Percentiles rank a stretch among this genome's conserved stretches.
These are phyloP conservation scores for Fusarium hostae DNA, from an alignment of 2,329 filamentous ascomycete species.

Conservation along the genomic window DNA sequence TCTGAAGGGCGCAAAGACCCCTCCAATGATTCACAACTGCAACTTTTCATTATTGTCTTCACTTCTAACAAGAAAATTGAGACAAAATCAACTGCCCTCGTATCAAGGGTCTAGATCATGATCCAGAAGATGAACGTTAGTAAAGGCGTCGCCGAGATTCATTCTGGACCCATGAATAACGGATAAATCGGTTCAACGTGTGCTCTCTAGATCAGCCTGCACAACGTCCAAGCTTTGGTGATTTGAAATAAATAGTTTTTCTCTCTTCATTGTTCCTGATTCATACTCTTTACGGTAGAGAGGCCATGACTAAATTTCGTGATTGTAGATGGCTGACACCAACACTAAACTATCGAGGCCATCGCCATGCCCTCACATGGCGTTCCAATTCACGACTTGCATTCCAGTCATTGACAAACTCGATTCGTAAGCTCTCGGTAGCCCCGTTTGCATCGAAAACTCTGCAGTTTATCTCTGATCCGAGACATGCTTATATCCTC, in stretches of 20 bases:
- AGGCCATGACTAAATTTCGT: background rate
- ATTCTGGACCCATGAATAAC: slow-evolving; percentile 17
- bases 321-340: background rate
- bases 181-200: slow-evolving; percentile 3
- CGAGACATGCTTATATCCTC: slow-evolving; percentile 14
- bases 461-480: slow-evolving; percentile 9
- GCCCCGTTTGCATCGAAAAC: slow-evolving; percentile 14
- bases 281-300: background rate
- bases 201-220: background rate
- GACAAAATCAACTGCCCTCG: background rate
- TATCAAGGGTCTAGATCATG: slow-evolving; percentile 13
- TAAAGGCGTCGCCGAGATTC: slow-evolving; percentile 18
- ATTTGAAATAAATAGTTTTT: slow-evolving; percentile 29
- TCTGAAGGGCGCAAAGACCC: slow-evolving; percentile 7
- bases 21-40: slow-evolving; percentile 7
- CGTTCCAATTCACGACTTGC: slow-evolving; percentile 7
- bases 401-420: slow-evolving; percentile 25
- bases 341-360: slow-evolving; percentile 23
- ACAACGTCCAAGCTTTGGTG: slow-evolving; percentile 4
- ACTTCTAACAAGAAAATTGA: background rate
- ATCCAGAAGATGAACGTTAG: slow-evolving; percentile 7
- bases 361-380: slow-evolving; percentile 17
- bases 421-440: background rate
- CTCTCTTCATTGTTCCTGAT: background rate
- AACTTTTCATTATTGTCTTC: background rate